Evolutionary conservation across 345 rosid species (phyloP).

Genomic region (Carallia pectinifolia): DNA sequence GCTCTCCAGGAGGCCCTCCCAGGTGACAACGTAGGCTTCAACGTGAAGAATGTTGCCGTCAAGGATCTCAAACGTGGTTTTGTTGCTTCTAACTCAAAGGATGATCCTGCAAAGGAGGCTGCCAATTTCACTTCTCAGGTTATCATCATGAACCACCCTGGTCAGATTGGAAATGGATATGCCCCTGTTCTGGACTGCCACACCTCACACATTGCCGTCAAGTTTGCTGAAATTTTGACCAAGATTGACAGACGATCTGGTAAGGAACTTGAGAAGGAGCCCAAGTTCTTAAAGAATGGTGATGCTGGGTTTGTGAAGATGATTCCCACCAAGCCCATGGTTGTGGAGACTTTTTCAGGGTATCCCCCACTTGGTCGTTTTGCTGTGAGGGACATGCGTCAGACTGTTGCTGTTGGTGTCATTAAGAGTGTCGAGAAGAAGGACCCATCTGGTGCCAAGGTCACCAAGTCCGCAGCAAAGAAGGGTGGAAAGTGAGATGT

Average conservation of each 20-base stretch:
- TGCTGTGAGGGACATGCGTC: conserved; percentile 39
- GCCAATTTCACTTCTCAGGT: conserved; percentile 39
- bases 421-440: conserved; percentile 39
- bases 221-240: conserved; percentile 35
- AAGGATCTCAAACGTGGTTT: conserved; percentile 45
- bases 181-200: conserved; percentile 34
- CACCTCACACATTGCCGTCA: conserved; percentile 36
- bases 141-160: conserved; percentile 48
- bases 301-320: conserved; percentile 38
- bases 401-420: conserved; percentile 38
- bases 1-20: conserved; percentile 30
- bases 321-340: conserved; percentile 39
- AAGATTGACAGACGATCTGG: conserved; percentile 42
- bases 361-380: conserved; percentile 42
- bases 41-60: conserved; percentile 44
- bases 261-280: conserved; percentile 44
- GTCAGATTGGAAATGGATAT: conserved; percentile 37
- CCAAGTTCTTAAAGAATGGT: conserved; percentile 45
- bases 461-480: conserved; percentile 33
- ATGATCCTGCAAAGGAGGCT: conserved; percentile 44
- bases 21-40: conserved; percentile 44
- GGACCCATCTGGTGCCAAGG: conserved; percentile 36
- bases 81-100: conserved; percentile 43
- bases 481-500: conserved; percentile 15
- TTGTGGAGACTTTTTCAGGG: conserved; percentile 30